Conservation (phyloP, 2,329 filamentous ascomycete genomes). For the Xylariaceae sp. region DNA sequence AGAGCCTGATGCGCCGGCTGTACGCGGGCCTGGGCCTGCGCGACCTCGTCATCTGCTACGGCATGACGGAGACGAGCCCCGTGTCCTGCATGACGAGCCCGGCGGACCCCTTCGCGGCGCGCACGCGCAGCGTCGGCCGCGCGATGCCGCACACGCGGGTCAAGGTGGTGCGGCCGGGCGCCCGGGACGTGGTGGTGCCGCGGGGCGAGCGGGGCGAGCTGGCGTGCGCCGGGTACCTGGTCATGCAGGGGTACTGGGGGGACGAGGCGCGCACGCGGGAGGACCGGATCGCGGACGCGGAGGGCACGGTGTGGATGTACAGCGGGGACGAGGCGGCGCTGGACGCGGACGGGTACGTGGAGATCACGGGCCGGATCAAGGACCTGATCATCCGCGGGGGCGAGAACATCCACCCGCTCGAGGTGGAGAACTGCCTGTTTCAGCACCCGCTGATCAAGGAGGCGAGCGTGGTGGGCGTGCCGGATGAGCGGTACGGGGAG, state of each 20-base stretch:
- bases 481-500: conserved; percentile 81
- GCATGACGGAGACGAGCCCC: conserved; percentile 87
- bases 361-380: conserved; percentile 88
- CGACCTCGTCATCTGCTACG: conserved; percentile 90
- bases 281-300: conserved; percentile 42
- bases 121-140: conserved; percentile 73
- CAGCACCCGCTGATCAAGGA: conserved; percentile 65
- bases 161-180: conserved; percentile 69
- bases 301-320: conserved; percentile 70
- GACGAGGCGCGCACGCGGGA: conserved; percentile 66
- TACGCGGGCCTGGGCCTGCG: conserved; percentile 70
- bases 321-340: conserved; percentile 90
- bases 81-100: conserved; percentile 80
- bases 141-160: conserved; percentile 74
- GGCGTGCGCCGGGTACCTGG: conserved; percentile 75
- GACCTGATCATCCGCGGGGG: conserved; percentile 93
- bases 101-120: conserved; percentile 66
- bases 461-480: conserved; percentile 77
- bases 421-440: conserved; percentile 85
- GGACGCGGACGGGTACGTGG: conserved; percentile 76
- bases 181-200: conserved; percentile 56
- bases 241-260: conserved; percentile 91
- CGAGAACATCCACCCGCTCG: conserved; percentile 92
- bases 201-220: conserved; percentile 72
- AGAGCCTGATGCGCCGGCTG: conserved; percentile 72